Evolutionary conservation across 2,329 filamentous ascomycete species (phyloP), one percentile per base, ranked within the genome.

Genomic region (Stenocarpella maydis): DNA sequence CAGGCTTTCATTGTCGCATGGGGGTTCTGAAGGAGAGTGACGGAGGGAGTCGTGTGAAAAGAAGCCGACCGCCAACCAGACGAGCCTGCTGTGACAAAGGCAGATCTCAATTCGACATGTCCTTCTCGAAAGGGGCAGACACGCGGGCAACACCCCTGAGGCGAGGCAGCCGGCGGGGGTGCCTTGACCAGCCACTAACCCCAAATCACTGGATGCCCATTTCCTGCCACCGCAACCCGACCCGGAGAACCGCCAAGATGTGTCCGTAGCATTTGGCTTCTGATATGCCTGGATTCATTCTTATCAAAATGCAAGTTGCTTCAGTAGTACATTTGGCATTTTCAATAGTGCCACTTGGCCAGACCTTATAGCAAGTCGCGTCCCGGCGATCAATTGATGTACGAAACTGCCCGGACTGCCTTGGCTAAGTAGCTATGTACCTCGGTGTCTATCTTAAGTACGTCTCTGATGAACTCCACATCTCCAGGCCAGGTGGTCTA

Each of bases 101-200:
- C 43, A 63, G 58, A 63, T 63, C 58, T 63, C 24, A 63, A 63
- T 63, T 63, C 58, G 58, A 63, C 41, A 14, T 47, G 26, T 61
- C 47, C 41, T 61, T 63, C 41, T 63, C 58, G 49, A 63, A 63
- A 63, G 58, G 58, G 58, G 58, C 58, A 28, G 58, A 26, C 58
- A 63, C 58, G 37, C 49, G 28, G 43, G 58, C 28, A 37, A 49
- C 58, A 28, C 58, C 58, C 58, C 58, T 63, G 58, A 63, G 58
- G 58, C n/a, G n/a, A n/a, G n/a, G n/a, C n/a, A n/a, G n/a, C n/a
- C n/a, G n/a, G n/a, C n/a, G n/a, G n/a, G n/a, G n/a, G n/a, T n/a
- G n/a, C 58, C 43, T 34, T 63, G 43, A 63, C 58, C 43, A 21
- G 58, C 43, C 58, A 43, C 58, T 63, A 63, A 63, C 58, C 58